Evolutionary conservation across 768 basidiomycete genomes (phyloP).

Genomic region (Suillus decipiens): DNA sequence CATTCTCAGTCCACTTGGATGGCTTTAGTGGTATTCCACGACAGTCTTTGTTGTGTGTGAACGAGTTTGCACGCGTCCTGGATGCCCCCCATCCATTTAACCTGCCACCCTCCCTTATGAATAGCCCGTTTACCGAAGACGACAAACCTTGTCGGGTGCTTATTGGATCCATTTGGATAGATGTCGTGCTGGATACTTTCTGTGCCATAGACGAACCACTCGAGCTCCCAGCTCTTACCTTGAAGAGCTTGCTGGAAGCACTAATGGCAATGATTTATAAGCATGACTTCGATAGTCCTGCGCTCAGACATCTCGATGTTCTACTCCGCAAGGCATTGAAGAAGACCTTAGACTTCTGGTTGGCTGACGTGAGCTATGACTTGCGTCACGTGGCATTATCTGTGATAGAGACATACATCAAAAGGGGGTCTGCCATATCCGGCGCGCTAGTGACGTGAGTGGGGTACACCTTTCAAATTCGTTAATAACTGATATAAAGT

Average conservation of each 20-base stretch:
- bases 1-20: conserved; percentile 56
- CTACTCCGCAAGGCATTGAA: conserved; percentile 53
- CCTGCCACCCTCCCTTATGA: conserved; percentile 49
- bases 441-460: conserved; percentile 18
- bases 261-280: conserved; percentile 70
- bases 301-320: conserved; percentile 56
- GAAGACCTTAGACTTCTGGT: conserved; percentile 50
- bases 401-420: conserved; percentile 61
- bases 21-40: conserved; percentile 44
- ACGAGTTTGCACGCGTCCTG: conserved; percentile 56
- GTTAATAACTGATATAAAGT: background rate
- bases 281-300: conserved; percentile 62
- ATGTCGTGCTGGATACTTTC: conserved; percentile 56
- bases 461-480: background rate
- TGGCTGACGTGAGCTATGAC: conserved; percentile 62
- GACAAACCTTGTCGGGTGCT: conserved; percentile 46
- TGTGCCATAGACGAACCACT: conserved; percentile 46
- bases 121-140: conserved; percentile 38
- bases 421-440: conserved; percentile 47
- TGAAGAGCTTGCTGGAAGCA: conserved; percentile 64
- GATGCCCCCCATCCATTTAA: conserved; percentile 57
- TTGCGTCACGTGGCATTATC: conserved; percentile 66
- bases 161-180: conserved; percentile 65
- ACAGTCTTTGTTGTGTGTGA: conserved; percentile 54
- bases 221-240: conserved; percentile 52